Percentiles rank a stretch among this genome's conserved stretches.
phyloP scores from a whole-genome alignment of 768 basidiomycete genomes.

The Serendipita sp. region DNA sequence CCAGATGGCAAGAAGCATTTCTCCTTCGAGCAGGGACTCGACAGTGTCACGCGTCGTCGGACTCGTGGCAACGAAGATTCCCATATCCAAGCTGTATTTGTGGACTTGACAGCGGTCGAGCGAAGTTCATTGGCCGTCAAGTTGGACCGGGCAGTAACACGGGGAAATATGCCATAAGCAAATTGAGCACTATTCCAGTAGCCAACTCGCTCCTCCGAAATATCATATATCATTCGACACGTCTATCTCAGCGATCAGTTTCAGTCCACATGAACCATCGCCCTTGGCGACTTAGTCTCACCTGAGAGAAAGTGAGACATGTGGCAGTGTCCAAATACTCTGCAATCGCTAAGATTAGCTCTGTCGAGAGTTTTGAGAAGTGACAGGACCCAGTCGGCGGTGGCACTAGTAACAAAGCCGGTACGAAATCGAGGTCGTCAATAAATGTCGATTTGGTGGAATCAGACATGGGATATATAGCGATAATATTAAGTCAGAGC shows the following conservation, averaged over 20 bases:
- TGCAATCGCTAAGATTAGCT: neutral
- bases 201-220: neutral
- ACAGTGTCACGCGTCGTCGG: neutral
- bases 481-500: neutral
- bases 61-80: neutral
- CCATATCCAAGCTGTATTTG: neutral
- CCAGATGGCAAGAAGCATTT: neutral
- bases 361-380: neutral
- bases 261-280: neutral
- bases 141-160: neutral
- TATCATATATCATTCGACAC: neutral
- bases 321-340: neutral
- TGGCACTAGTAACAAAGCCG: neutral
- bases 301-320: slow-evolving; percentile 1
- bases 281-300: neutral
- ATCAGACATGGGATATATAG: neutral
- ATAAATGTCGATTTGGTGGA: neutral
- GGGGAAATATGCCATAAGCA: neutral
- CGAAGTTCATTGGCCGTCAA: neutral
- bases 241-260: neutral
- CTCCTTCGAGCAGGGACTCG: neutral
- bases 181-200: neutral
- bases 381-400: neutral
- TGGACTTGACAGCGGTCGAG: neutral
- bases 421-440: neutral